A percentile compares a stretch with the other conserved stretches of the same genome.
Evolutionary conservation across 2,329 filamentous ascomycete genomes (phyloP).

Genomic region (Diaporthe sp.): DNA sequence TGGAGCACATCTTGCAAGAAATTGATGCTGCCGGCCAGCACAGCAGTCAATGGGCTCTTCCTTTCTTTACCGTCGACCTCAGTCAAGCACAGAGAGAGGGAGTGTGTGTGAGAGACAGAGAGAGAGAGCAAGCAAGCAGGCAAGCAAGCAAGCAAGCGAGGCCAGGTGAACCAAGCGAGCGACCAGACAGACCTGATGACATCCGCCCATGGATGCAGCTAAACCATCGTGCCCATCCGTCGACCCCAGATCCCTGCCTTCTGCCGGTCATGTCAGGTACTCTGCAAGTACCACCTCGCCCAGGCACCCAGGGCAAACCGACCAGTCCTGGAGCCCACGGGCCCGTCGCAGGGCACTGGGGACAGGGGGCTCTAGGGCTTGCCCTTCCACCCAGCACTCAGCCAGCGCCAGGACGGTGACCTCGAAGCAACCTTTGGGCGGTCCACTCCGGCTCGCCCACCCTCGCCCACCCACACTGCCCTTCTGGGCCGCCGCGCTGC

Average conservation of each 20-base stretch:
- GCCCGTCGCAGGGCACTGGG: constrained; percentile 29
- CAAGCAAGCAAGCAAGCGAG: neutral
- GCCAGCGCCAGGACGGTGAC: neutral
- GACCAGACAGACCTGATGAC: constrained; percentile 29
- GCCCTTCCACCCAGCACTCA: neutral
- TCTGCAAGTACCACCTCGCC: constrained; percentile 25
- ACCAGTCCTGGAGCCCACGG: neutral
- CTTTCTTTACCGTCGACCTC: neutral
- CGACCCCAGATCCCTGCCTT: constrained; percentile 33
- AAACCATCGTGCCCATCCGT: constrained; percentile 33
- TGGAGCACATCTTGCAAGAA: neutral
- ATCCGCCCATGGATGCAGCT: constrained; percentile 26
- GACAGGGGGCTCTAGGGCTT: too few relatives aligned
- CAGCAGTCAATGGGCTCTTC: neutral
- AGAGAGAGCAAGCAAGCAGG: neutral
- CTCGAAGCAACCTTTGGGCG: neutral
- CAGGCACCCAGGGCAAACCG: constrained; percentile 20
- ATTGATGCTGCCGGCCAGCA: neutral
- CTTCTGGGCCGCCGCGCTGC: constrained; percentile 28
- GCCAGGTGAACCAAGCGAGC: neutral
- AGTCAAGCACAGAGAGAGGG: neutral
- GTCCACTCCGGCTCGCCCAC: constrained; percentile 17
- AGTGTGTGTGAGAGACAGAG: too few relatives aligned
- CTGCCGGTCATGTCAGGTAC: constrained; percentile 21
- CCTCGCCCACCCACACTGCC: constrained; percentile 16